Conservation (phyloP, 2,329 filamentous ascomycete species). For the Fusarium protoensiforme region DNA sequence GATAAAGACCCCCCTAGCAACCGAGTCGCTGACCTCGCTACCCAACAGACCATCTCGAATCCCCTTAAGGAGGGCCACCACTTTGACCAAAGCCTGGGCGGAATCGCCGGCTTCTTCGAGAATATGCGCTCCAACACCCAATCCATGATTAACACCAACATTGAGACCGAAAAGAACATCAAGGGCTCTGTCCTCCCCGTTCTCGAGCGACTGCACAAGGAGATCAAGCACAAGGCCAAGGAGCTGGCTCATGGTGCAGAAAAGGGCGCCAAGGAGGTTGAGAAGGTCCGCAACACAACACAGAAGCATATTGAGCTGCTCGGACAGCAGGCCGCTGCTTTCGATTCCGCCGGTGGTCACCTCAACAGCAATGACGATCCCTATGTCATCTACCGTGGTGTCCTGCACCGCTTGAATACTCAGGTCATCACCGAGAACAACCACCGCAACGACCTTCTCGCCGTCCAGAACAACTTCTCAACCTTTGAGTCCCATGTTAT, state of each 20-base stretch:
- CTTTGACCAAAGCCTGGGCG: conserved; percentile 90
- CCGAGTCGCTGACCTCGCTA: conserved; percentile 4
- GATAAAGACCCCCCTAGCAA: background rate
- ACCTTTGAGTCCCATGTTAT: conserved; percentile 90
- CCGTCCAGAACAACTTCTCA: conserved; percentile 90
- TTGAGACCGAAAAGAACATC: conserved; percentile 91
- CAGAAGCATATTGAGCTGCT: conserved; percentile 98
- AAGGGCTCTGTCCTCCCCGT: conserved; percentile 88
- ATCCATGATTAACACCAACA: conserved; percentile 87
- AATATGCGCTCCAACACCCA: conserved; percentile 94
- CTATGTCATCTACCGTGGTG: conserved; percentile 85
- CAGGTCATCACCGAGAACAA: conserved; percentile 97
- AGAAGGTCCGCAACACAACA: conserved; percentile 85
- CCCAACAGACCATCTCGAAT: conserved; percentile 78
- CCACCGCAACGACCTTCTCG: conserved; percentile 89
- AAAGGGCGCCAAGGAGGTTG: conserved; percentile 89
- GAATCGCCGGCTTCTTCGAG: conserved; percentile 90
- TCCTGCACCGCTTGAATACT: conserved; percentile 86
- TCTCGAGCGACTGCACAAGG: conserved; percentile 90
- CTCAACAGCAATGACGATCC: conserved; percentile 82
- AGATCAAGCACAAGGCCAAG: conserved; percentile 97
- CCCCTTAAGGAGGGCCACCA: conserved; percentile 91
- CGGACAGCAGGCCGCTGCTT: conserved; percentile 84
- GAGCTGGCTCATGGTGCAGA: conserved; percentile 83
- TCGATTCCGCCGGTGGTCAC: conserved; percentile 79